Conservation (phyloP, 768 basidiomycete species). For the Coprinopsis marcescibilis region DNA sequence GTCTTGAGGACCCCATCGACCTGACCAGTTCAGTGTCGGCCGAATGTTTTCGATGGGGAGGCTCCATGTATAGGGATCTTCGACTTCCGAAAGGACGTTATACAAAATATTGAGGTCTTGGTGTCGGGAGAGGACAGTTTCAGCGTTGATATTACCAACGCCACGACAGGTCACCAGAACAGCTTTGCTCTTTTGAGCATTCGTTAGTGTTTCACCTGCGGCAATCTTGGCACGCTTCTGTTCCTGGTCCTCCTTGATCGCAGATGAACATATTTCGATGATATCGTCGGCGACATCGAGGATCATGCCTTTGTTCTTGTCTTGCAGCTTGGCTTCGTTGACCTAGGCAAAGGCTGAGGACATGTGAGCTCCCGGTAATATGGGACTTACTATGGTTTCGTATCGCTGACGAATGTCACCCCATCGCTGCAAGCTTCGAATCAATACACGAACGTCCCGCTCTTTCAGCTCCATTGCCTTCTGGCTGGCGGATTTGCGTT, state of each 20-base stretch:
- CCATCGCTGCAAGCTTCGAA: slow-evolving; percentile 95
- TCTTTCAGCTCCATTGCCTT: slow-evolving; percentile 97
- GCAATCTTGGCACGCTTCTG: slow-evolving; percentile 72
- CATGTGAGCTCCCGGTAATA: slow-evolving; percentile 2
- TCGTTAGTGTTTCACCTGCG: slow-evolving; percentile 83
- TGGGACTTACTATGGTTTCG: slow-evolving; percentile 76
- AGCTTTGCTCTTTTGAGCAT: slow-evolving; percentile 95
- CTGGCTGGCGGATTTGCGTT: slow-evolving; percentile 87
- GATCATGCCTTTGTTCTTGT: slow-evolving; percentile 93
- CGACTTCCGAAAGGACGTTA: slow-evolving; percentile 66
- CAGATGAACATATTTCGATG: slow-evolving; percentile 75
- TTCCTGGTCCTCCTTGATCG: slow-evolving; percentile 79
- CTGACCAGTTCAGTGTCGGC: slow-evolving; percentile 93
- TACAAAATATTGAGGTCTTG: slow-evolving; percentile 86
- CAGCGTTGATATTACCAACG: slow-evolving; percentile 94
- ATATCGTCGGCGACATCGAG: slow-evolving; percentile 90
- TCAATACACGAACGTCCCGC: slow-evolving; percentile 91
- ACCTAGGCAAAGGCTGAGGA: slow-evolving; percentile 48
- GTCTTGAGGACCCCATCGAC: slow-evolving; percentile 88
- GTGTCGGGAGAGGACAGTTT: slow-evolving; percentile 87
- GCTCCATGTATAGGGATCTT: slow-evolving; percentile 75
- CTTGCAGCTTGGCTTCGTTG: slow-evolving; percentile 80
- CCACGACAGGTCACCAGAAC: slow-evolving; percentile 87
- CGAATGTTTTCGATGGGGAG: slow-evolving; percentile 93
- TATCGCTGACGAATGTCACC: slow-evolving; percentile 95